Percentiles rank a stretch among this genome's conserved stretches.
Evolutionary conservation across 805 yeast genomes (phyloP).

Genomic region (Candida insectalens): DNA sequence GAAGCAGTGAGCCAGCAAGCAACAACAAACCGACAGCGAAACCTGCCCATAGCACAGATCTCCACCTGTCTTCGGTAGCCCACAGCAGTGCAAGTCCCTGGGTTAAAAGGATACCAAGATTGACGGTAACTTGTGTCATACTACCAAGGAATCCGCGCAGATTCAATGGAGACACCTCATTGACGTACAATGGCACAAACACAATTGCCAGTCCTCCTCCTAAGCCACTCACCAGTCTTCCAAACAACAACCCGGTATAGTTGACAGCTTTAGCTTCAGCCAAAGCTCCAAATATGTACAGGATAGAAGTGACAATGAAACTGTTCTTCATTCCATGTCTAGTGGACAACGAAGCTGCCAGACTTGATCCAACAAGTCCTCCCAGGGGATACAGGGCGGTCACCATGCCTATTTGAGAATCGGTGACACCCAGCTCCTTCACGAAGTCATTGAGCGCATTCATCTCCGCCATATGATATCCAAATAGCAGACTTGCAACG

Average conservation of each 20-base stretch:
- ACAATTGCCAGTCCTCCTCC: constrained; percentile 88
- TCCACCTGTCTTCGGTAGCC: constrained; percentile 65
- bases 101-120: constrained; percentile 73
- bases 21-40: constrained; percentile 41
- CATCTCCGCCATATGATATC: constrained; percentile 90
- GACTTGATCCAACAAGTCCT: constrained; percentile 65
- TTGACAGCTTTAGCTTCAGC: constrained; percentile 42
- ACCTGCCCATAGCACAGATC: constrained; percentile 58
- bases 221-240: constrained; percentile 72
- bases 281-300: constrained; percentile 54
- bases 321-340: constrained; percentile 52
- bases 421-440: constrained; percentile 14
- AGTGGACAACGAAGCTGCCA: constrained; percentile 60
- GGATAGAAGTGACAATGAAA: constrained; percentile 38
- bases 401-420: constrained; percentile 55
- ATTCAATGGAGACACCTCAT: constrained; percentile 65
- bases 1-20: constrained; percentile 29
- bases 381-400: constrained; percentile 80
- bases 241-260: constrained; percentile 38
- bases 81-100: constrained; percentile 64
- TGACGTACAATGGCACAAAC: constrained; percentile 71
- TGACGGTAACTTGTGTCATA: constrained; percentile 81
- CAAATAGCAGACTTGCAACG: constrained; percentile 78
- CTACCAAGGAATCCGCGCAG: constrained; percentile 76
- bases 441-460: constrained; percentile 78